Base-by-base conservation (phyloP, 176 grass and related monocot species). In the Echinochloa phyllopogon region DNA sequence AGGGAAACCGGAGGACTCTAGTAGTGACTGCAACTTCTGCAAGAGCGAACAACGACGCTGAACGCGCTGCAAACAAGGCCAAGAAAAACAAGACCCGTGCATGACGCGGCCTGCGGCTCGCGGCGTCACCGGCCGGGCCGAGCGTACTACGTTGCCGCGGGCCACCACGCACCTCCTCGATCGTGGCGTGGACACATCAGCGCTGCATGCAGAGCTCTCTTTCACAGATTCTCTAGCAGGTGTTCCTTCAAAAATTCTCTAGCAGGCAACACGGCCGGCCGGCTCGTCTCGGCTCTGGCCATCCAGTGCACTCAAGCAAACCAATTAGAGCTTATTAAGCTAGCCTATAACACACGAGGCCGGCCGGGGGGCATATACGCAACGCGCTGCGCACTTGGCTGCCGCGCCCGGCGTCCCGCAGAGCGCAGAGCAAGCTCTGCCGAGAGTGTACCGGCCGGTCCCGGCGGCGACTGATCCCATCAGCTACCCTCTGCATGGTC, bases 341-440 rank as follows among this genome's bases (percentile, higher is more conserved):
- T 33, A 33, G 2, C 29, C 29, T 33, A 33, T 33, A 33, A 2
- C 29, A 2, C 29, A 33, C 29, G 29, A 33, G 29, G 29, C 29
- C 29, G 29, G 29, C 29, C 29, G 29, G 42, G 42, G 6, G 42
- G 6, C 42, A 44, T 44, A 8, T 8, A 44, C 9, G 42, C 48
- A 16, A 14, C 48, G 48, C 48, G 13, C 48, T 50, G 12, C 21
- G 1, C 9, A 10, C 4, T 59, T 59, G 9, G 57, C 57, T 24
- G 57, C 57, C 21, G 21, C 55, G 55, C 55, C 21, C 20, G 20
- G 20, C 51, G 51, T 16, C 55, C 55, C n/a, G 3, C 8, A 7
- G n/a, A 72, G 72, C n/a, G 3, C 8, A 7, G n/a, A 72, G 72
- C 79, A n/a, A 72, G 73, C 57, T 36, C 77, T 33, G 29, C 29